phyloP scores from a whole-genome alignment of 2,329 filamentous ascomycete genomes.

The Paradendryphiella salina region DNA sequence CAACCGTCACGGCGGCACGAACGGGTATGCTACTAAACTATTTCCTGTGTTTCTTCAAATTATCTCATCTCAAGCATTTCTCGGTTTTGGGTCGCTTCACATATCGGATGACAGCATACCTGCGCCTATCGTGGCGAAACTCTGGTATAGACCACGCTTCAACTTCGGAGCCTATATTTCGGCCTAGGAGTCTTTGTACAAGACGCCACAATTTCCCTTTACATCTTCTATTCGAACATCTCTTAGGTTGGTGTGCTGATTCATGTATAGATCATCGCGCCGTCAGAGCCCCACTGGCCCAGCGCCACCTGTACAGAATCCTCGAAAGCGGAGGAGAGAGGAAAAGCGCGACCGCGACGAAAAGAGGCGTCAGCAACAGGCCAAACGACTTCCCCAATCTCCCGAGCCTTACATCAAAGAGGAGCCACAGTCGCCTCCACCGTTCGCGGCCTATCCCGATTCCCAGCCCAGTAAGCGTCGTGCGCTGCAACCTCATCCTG shows the following conservation, averaged over 20 bases:
- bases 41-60: conserved; percentile 17
- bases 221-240: neutral
- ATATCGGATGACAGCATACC: neutral
- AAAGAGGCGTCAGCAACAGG: conserved; percentile 43
- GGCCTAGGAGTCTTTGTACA: neutral
- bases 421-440: conserved; percentile 64
- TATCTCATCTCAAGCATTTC: conserved; percentile 23
- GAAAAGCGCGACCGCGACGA: conserved; percentile 43
- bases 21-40: conserved; percentile 36
- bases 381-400: conserved; percentile 40
- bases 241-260: conserved; percentile 17
- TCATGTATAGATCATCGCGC: conserved; percentile 33
- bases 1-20: conserved; percentile 30
- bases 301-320: conserved; percentile 49
- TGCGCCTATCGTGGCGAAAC: neutral
- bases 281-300: conserved; percentile 52
- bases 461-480: conserved; percentile 47
- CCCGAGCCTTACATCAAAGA: conserved; percentile 62
- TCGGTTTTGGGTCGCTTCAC: neutral
- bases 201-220: too few relatives aligned
- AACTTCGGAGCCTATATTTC: neutral
- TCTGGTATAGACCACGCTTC: neutral
- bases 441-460: conserved; percentile 52
- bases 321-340: conserved; percentile 58
- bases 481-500: conserved; percentile 42